A percentile compares a stretch with the other conserved stretches of the same genome.
Conservation (phyloP, 2,329 filamentous ascomycete species). For the Ophidiomyces ophidiicola region DNA sequence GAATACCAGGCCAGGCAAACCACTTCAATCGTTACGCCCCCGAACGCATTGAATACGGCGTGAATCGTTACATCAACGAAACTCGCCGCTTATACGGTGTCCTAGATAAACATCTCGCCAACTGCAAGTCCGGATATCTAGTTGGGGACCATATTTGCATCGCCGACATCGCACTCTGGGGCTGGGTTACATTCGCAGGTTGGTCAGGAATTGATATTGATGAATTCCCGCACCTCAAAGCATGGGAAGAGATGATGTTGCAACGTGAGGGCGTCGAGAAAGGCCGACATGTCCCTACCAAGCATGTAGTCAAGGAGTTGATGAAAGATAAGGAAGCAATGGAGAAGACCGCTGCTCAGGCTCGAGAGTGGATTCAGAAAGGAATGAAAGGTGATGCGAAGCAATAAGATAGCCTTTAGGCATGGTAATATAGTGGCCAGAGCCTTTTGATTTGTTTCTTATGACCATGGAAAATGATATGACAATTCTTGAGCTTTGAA, state of each 20-base stretch:
- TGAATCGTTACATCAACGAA: constrained; percentile 73
- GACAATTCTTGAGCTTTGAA: no score
- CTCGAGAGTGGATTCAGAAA: constrained; percentile 53
- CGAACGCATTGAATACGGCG: constrained; percentile 68
- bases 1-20: constrained; percentile 42
- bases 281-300: constrained; percentile 59
- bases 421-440: no score
- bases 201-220: constrained; percentile 56
- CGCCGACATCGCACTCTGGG: constrained; percentile 70
- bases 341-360: constrained; percentile 42
- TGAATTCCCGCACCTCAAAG: constrained; percentile 62
- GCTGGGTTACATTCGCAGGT: constrained; percentile 54
- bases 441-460: no score
- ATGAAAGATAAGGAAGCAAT: constrained; percentile 44
- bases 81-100: constrained; percentile 69
- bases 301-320: constrained; percentile 50
- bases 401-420: no score
- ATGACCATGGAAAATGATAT: no score
- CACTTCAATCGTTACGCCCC: constrained; percentile 76
- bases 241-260: constrained; percentile 62
- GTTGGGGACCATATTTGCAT: constrained; percentile 38
- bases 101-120: constrained; percentile 56
- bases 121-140: constrained; percentile 40
- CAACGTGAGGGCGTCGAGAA: constrained; percentile 60
- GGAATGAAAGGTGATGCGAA: constrained; percentile 57